Percentiles rank a stretch among this genome's conserved stretches.
Conservation (phyloP, 768 basidiomycete species). For the Pleurotus platypus region DNA sequence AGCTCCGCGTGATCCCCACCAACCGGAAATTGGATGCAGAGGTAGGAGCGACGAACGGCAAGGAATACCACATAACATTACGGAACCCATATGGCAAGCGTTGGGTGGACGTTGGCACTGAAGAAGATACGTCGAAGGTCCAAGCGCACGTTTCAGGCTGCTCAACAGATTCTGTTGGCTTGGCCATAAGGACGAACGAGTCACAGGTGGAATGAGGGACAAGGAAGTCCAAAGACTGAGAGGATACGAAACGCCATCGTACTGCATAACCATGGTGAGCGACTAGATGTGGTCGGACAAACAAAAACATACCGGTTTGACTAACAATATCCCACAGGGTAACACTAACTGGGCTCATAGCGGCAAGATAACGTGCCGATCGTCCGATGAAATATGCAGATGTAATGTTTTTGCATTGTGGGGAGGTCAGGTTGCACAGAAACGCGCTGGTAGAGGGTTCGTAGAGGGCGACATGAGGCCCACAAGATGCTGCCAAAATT, state of each 20-base stretch:
- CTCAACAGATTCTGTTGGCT: constrained; percentile 20
- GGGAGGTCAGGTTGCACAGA: constrained; percentile 54
- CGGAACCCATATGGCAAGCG: constrained; percentile 63
- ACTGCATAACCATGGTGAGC: constrained; percentile 33
- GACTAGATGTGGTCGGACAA: background rate
- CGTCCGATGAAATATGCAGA: constrained; percentile 65
- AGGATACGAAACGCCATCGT: constrained; percentile 49
- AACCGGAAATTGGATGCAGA: constrained; percentile 43
- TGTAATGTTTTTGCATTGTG: constrained; percentile 43
- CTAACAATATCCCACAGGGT: constrained; percentile 72
- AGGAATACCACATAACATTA: constrained; percentile 36
- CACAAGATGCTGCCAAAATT: constrained; percentile 72
- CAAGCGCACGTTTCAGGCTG: constrained; percentile 35
- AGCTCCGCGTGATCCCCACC: constrained; percentile 65
- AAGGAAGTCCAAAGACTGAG: constrained; percentile 36
- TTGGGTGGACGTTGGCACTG: constrained; percentile 37
- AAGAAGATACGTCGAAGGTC: constrained; percentile 45
- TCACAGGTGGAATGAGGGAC: constrained; percentile 55
- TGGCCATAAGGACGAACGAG: constrained; percentile 56
- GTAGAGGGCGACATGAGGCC: constrained; percentile 68
- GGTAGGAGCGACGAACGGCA: constrained; percentile 15
- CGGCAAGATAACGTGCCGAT: constrained; percentile 67
- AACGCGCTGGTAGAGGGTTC: constrained; percentile 62
- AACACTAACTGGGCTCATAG: constrained; percentile 44
- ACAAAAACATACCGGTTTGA: constrained; percentile 49